Base-by-base conservation (phyloP, 805 yeast species). In the Barnettozyma botsteinii region DNA sequence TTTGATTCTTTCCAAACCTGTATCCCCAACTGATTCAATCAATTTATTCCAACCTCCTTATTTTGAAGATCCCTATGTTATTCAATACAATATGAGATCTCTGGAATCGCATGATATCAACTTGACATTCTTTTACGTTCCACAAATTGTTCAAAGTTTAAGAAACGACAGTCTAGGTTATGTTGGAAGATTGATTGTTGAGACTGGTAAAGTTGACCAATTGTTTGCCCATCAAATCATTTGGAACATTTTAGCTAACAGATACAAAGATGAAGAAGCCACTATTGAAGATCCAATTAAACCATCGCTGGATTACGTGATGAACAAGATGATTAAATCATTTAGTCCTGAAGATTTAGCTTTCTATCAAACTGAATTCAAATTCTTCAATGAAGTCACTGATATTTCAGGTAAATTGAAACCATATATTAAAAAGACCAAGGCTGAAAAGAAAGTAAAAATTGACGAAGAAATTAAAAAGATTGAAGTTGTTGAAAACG, bases 171-270 rank as follows among this genome's bases (percentile, higher is more conserved):
- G 62, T 10, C 67, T 75, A 33, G 98, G 97, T 1, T 89, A 87
- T 52, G 94, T 91, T 33, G 87, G 85, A 51, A 73, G 87, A 51
- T 86, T 85, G 57, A 88, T 93, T 47, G 65, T 91, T 41, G 98
- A 93, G 59, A 86, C 97, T 1, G 97, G 95, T 2, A 80, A 83
- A 56, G 85, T 88, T 12, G 81, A 93, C 21, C 94, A 85, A 50
- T 67, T 91, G 46, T 93, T 93, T 69, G 89, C 98, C 0, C 99
- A 93, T 61, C 99, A 93, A 62, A 89, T 93, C 49, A 87, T 93
- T 40, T 93, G 99, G 99, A 93, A 93, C 56, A 87, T 93, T 85
- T 64, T 83, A 54, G 98, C 99, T 1, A 93, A 94, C 57, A 77
- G 88, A 46, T 93, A 75, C 62, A 83, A 81, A 51, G 97, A 85